These are phyloP conservation scores for Leonotis leonurus DNA, from an alignment of 257 asterid species.

Conservation along the genomic window DNA sequence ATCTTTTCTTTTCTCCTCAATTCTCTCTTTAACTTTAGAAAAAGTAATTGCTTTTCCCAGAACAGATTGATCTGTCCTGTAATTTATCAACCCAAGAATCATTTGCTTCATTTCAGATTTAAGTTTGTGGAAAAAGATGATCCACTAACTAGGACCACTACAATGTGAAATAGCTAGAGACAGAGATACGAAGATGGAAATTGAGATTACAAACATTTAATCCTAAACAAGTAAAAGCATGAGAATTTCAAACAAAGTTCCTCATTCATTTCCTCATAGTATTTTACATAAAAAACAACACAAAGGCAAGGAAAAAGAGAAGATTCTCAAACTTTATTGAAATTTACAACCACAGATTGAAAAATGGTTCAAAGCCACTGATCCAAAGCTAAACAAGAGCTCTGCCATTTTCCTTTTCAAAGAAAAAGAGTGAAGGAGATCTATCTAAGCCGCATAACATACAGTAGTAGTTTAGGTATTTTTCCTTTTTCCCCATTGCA, in stretches of 20 bases:
- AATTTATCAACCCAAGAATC: neutral
- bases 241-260: neutral
- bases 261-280: neutral
- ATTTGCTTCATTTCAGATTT: too few species aligned
- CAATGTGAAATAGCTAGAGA: neutral
- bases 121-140: too few species aligned
- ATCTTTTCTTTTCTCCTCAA: neutral
- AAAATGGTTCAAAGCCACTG: neutral
- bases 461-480: neutral
- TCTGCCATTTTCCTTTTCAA: neutral
- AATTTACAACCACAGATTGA: neutral
- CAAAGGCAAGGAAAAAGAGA: neutral
- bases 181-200: neutral
- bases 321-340: neutral
- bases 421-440: neutral
- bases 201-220: neutral
- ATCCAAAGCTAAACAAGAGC: slow-evolving; percentile 8
- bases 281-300: neutral
- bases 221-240: neutral
- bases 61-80: neutral
- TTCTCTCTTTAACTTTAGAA: neutral
- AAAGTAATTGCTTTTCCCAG: neutral
- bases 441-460: neutral
- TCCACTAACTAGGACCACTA: too few species aligned
- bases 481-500: neutral